Evolutionary conservation across 306 rosid genomes (phyloP), one percentile per base, ranked within the genome.

Genomic region (Biancaea sappan): DNA sequence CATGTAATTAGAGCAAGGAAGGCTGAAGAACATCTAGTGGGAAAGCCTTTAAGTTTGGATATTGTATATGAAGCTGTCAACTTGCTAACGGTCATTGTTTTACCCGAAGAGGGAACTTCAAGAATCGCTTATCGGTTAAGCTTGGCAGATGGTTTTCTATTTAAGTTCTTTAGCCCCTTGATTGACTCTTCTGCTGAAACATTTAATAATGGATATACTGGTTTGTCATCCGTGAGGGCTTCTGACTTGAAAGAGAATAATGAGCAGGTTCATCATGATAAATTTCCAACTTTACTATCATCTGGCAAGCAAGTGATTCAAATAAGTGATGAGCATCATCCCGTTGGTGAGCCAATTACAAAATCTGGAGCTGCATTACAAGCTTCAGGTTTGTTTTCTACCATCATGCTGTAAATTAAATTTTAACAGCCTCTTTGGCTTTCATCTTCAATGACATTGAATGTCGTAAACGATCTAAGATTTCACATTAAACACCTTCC

Each of bases 321-420:
- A 79, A 58, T 77, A 71, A 79, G 85, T 9, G 71, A 63, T 50
- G 88, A 84, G 34, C 78, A 88, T 80, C 61, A 57, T 77, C 96
- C 98, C 5, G 59, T 94, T 74, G 98, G 98, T 32, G 75, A 81
- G 81, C 82, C 97, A 71, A 56, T 87, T 51, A 25, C 32, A 15
- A 94, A 94, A 84, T 77, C 85, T 4, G 93, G 92, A 71, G 94
- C 96, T 68, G 80, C 84, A 28, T 69, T 89, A 58, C 97, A 93
- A 85, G 94, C 97, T 54, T 91, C 98, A 80, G 98, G 98, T 93
- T 66, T 62, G 79, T 82, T 25, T 75, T 78, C 9, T 37, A 37
- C 41, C 7, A 37, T 37, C 41, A 37, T n/a, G n/a, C n/a, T n/a
- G n/a, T n/a, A n/a, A n/a, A n/a, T n/a, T n/a, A n/a, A n/a, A n/a